These are phyloP conservation scores for Ceratobasidium sp. DNA, from an alignment of 1,284 basidiomycete species.

Conservation along the genomic window DNA sequence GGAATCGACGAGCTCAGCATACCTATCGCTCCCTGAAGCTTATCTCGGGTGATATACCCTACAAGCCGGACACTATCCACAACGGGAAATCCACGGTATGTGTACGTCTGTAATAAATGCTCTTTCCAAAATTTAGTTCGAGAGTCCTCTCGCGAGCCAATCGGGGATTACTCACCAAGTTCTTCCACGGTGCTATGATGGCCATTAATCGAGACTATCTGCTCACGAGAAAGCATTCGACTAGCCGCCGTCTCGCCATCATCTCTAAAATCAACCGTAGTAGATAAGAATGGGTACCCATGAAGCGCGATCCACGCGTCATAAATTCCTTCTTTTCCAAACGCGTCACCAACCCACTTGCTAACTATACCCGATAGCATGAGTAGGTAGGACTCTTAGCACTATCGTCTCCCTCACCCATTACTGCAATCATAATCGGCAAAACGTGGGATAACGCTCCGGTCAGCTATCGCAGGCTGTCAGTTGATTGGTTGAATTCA, in stretches of 20 bases:
- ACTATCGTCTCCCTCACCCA: conserved; percentile 1
- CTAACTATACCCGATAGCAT: conserved; percentile 57
- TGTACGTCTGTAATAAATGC: conserved; percentile 53
- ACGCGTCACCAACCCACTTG: conserved; percentile 75
- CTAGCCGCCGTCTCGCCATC: conserved; percentile 65
- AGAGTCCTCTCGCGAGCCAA: conserved; percentile 9
- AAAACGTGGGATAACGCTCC: conserved; percentile 73
- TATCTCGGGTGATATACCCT: conserved; percentile 66
- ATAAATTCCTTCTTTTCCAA: conserved; percentile 75
- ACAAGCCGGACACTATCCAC: conserved; percentile 59
- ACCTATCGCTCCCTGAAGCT: conserved; percentile 60
- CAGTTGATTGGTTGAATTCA: conserved; percentile 14
- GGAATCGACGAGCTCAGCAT: conserved; percentile 51
- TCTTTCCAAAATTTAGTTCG: conserved; percentile 46
- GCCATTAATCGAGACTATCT: conserved; percentile 59
- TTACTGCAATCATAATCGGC: conserved; percentile 36
- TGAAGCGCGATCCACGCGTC: conserved; percentile 72
- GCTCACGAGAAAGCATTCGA: conserved; percentile 62
- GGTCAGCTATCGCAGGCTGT: conserved; percentile 56
- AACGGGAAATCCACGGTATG: conserved; percentile 68
- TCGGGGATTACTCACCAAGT: conserved; percentile 52
- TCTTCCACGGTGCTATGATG: conserved; percentile 59
- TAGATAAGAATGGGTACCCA: conserved; percentile 73
- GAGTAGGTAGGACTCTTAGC: background rate
- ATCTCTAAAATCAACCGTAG: conserved; percentile 65